Evolutionary conservation across 139 green algal species (phyloP).

Genomic region (Marvania coccoides): DNA sequence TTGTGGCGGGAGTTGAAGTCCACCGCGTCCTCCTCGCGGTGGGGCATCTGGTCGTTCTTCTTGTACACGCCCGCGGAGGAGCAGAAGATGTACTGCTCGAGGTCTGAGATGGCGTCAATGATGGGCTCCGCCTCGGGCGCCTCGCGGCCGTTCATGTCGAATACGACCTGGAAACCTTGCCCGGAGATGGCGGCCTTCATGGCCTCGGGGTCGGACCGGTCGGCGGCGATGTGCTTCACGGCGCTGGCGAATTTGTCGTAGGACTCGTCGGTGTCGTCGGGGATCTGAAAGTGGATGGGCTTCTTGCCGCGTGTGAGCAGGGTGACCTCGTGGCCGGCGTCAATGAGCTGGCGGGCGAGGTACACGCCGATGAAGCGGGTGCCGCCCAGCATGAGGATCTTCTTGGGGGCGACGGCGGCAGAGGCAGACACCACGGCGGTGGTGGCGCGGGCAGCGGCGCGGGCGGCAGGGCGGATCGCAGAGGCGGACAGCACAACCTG

Average conservation of each 20-base stretch:
- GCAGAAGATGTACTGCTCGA: conserved; percentile 89
- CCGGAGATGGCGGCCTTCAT: conserved; percentile 59
- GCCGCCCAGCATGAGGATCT: conserved; percentile 86
- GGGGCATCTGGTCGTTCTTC: conserved; percentile 90
- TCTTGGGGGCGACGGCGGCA: conserved; percentile 51
- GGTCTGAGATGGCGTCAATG: conserved; percentile 53
- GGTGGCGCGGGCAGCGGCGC: neutral
- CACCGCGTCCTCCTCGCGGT: conserved; percentile 80
- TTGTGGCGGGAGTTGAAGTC: conserved; percentile 91
- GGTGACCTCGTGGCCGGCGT: conserved; percentile 85
- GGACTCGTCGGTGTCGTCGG: conserved; percentile 75
- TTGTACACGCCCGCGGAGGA: conserved; percentile 90
- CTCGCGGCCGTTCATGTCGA: conserved; percentile 96
- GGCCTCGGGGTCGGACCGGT: conserved; percentile 64
- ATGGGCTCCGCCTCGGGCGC: conserved; percentile 67
- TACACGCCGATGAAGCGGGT: conserved; percentile 97
- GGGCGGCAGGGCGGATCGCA: neutral
- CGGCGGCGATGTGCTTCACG: conserved; percentile 86
- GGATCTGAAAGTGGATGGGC: conserved; percentile 74
- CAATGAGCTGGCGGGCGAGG: conserved; percentile 82
- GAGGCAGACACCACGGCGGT: neutral
- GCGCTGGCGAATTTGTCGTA: conserved; percentile 58
- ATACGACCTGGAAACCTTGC: conserved; percentile 89
- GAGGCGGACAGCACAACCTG: neutral
- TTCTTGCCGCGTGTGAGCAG: conserved; percentile 92